A percentile compares a stretch with the other conserved stretches of the same genome.
phyloP scores from a whole-genome alignment of 257 asterid species.

The Solanum clarkiae region DNA sequence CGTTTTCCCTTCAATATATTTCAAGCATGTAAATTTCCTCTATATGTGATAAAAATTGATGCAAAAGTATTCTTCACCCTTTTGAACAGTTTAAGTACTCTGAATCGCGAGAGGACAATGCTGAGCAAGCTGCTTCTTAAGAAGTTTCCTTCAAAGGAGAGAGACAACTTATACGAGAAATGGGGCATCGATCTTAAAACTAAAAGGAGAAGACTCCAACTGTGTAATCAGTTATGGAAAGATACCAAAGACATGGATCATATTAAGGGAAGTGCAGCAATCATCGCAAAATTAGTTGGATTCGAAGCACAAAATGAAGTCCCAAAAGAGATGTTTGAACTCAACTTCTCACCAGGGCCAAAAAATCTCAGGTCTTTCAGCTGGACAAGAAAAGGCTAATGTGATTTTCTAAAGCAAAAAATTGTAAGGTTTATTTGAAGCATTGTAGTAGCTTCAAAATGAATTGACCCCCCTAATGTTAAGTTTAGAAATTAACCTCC shows the following conservation, averaged over 20 bases:
- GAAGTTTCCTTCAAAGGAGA: slow-evolving; percentile 48
- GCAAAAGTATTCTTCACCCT: neutral
- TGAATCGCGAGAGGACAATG: slow-evolving; percentile 56
- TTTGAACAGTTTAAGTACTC: slow-evolving; percentile 33
- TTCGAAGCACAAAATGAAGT: slow-evolving; percentile 36
- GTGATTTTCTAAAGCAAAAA: neutral
- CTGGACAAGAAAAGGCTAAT: slow-evolving; percentile 44
- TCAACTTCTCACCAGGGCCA: slow-evolving; percentile 47
- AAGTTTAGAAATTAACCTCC: neutral
- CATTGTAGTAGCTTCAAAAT: neutral
- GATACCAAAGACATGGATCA: slow-evolving; percentile 54
- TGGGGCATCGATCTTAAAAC: slow-evolving; percentile 66
- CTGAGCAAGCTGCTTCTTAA: slow-evolving; percentile 53
- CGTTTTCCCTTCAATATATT: neutral
- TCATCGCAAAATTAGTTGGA: slow-evolving; percentile 66
- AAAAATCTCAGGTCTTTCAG: slow-evolving; percentile 25
- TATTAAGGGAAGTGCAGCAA: slow-evolving; percentile 55
- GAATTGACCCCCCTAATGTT: neutral
- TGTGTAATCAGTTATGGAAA: slow-evolving; percentile 50
- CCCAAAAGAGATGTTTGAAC: slow-evolving; percentile 79
- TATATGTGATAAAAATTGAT: neutral
- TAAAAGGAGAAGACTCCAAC: slow-evolving; percentile 60
- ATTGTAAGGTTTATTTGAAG: neutral
- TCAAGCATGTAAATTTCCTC: neutral
- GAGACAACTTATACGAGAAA: slow-evolving; percentile 48